These are phyloP conservation scores for Solanum sejunctum DNA, from an alignment of 257 asterid species.

Conservation along the genomic window DNA sequence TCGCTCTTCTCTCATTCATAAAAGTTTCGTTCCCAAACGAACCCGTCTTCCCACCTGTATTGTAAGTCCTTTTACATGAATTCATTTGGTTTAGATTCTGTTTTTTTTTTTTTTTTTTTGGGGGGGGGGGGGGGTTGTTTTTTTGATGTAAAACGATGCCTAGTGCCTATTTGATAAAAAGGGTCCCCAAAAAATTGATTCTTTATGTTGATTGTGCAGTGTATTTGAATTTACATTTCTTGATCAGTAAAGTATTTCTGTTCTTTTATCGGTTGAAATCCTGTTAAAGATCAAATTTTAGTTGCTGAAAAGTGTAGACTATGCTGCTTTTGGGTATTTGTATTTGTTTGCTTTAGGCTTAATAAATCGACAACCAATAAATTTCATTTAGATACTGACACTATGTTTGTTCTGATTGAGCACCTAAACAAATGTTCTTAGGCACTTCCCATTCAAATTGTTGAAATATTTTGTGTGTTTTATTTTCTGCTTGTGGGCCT, in stretches of 20 bases:
- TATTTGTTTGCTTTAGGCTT: neutral
- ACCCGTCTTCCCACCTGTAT: conserved; percentile 13
- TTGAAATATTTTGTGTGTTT: neutral
- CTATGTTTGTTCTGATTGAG: neutral
- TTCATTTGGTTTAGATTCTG: neutral
- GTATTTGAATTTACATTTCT: neutral
- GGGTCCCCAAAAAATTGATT: neutral
- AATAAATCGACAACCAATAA: neutral
- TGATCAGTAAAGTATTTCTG: neutral
- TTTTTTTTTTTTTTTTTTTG: too few relatives aligned
- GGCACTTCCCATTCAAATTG: neutral
- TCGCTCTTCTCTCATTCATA: conserved; percentile 3
- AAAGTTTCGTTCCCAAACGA: conserved; percentile 11
- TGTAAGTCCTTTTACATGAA: conserved; percentile 19
- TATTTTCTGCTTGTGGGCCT: too few relatives aligned
- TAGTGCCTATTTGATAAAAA: neutral
- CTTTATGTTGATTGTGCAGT: neutral
- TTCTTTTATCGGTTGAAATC: neutral
- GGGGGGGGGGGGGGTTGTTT: too few relatives aligned
- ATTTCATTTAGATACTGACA: neutral
- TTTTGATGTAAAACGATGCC: neutral
- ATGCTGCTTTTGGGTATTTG: neutral
- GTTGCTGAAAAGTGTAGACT: neutral
- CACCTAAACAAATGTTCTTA: neutral
- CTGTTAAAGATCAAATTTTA: neutral